Evolutionary conservation across 768 basidiomycete species (phyloP).

Genomic region (Tylopilus subfusipes): DNA sequence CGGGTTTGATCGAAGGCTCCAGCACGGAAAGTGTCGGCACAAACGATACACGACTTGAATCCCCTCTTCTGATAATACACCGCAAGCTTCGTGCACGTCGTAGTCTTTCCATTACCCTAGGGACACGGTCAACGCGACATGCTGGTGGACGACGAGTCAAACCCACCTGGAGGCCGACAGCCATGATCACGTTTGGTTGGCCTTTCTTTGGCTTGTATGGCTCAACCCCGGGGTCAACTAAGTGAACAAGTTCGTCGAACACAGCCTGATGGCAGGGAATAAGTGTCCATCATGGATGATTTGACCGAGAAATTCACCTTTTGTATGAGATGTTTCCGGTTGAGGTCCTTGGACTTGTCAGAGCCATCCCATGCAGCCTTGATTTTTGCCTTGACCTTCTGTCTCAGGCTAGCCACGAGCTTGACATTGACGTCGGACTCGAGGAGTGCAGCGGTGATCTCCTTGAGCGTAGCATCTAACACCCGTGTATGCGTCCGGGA

Average conservation of each 20-base stretch:
- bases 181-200: constrained; percentile 93
- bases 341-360: constrained; percentile 76
- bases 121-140: constrained; percentile 2
- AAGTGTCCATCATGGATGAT: not conserved
- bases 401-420: constrained; percentile 80
- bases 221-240: constrained; percentile 94
- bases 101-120: constrained; percentile 97
- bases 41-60: constrained; percentile 95
- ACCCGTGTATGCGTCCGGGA: constrained; percentile 49
- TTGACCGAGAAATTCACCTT: constrained; percentile 50
- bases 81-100: constrained; percentile 97
- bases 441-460: constrained; percentile 88
- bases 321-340: constrained; percentile 85
- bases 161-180: constrained; percentile 88
- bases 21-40: constrained; percentile 98
- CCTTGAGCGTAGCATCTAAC: constrained; percentile 90
- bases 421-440: constrained; percentile 99
- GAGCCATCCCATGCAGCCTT: constrained; percentile 71
- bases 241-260: constrained; percentile 91
- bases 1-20: constrained; percentile 99
- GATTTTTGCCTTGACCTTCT: constrained; percentile 88
- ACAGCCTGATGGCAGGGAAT: constrained; percentile 60
- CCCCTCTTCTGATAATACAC: constrained; percentile 97
- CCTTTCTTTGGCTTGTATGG: constrained; percentile 97
- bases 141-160: not conserved